These are phyloP conservation scores for Evansstolkia leycettana DNA, from an alignment of 495 filamentous ascomycete species.

Conservation along the genomic window DNA sequence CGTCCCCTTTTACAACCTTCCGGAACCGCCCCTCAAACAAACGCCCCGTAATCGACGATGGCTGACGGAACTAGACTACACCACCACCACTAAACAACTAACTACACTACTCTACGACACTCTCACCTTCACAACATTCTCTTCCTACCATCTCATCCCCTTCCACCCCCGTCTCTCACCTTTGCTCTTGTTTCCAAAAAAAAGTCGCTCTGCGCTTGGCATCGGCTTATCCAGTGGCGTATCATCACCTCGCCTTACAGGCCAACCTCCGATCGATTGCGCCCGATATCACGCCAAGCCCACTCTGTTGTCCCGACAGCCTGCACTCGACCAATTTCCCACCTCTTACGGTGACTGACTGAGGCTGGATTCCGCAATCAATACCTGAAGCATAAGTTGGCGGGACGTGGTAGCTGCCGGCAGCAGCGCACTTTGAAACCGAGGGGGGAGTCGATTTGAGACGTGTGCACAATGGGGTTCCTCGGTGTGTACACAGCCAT, in stretches of 20 bases:
- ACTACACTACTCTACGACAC: too few species aligned
- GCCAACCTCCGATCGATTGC: not conserved
- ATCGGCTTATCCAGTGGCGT: not conserved
- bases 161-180: not conserved
- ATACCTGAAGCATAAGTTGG: too few species aligned
- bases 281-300: not conserved
- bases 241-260: not conserved
- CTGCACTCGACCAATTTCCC: not conserved
- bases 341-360: too few species aligned
- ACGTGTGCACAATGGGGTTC: slow-evolving; percentile 50
- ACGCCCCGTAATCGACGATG: too few species aligned
- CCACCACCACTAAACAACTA: too few species aligned
- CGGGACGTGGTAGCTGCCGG: not conserved
- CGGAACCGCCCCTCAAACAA: too few species aligned
- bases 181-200: not conserved
- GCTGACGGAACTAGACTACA: too few species aligned
- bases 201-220: too few species aligned
- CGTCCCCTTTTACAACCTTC: too few species aligned
- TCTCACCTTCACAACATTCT: too few species aligned
- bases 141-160: not conserved
- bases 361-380: too few species aligned
- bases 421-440: not conserved
- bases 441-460: not conserved
- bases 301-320: too few species aligned
- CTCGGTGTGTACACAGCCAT: slow-evolving; percentile 82